These are phyloP conservation scores for Penicillium crystallinum DNA, from an alignment of 495 filamentous ascomycete genomes.

Conservation along the genomic window DNA sequence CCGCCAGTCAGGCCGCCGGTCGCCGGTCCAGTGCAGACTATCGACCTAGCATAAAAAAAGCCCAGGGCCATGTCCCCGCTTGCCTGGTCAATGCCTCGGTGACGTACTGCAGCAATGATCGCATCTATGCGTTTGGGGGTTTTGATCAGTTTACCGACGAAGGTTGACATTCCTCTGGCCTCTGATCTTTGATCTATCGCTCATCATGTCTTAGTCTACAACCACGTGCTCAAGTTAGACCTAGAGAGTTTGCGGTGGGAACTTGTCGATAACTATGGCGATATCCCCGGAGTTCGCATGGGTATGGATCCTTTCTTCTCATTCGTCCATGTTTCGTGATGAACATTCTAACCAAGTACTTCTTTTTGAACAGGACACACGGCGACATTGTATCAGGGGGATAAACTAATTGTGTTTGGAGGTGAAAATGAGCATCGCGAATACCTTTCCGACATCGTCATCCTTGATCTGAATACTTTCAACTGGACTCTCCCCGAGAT, in stretches of 20 bases:
- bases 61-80: conserved; percentile 81
- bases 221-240: conserved; percentile 88
- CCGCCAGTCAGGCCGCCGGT: conserved; percentile 64
- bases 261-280: conserved; percentile 95
- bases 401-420: conserved; percentile 92
- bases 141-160: conserved; percentile 99
- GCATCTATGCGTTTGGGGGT: conserved; percentile 97
- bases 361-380: conserved; percentile 66
- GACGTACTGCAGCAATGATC: conserved; percentile 91
- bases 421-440: conserved; percentile 97
- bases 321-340: conserved; percentile 3
- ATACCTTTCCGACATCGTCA: conserved; percentile 91
- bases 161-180: conserved; percentile 36
- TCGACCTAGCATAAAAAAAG: conserved; percentile 72
- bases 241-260: conserved; percentile 85
- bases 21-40: conserved; percentile 62
- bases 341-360: not conserved
- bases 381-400: conserved; percentile 87
- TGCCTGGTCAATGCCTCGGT: conserved; percentile 97
- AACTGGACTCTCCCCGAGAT: conserved; percentile 91
- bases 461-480: conserved; percentile 88
- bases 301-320: conserved; percentile 49
- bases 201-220: conserved; percentile 66
- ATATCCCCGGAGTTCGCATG: conserved; percentile 97
- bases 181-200: not conserved